Conservation (phyloP, 345 rosid species). For the Iberis pinnata region DNA sequence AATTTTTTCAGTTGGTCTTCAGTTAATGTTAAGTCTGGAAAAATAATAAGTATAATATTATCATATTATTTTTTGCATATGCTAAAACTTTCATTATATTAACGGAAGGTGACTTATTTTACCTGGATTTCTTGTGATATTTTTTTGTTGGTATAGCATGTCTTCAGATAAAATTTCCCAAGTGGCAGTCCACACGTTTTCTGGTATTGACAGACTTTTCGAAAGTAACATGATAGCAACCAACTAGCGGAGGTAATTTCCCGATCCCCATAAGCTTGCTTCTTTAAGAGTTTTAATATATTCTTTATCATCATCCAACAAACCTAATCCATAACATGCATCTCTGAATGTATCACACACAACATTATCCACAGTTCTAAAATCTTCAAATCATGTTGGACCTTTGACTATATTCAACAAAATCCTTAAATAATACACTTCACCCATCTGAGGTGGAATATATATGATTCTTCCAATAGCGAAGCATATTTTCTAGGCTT, state of each 20-base stretch:
- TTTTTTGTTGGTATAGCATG: background rate
- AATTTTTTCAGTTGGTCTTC: background rate
- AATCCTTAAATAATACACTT: background rate
- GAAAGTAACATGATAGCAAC: background rate
- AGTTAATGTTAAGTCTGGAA: background rate
- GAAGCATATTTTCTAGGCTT: background rate
- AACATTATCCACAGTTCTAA: background rate
- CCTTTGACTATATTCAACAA: background rate
- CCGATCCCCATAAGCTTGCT: background rate
- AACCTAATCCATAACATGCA: background rate
- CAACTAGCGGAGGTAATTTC: background rate
- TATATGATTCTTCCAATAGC: background rate
- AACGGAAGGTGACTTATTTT: too few species aligned
- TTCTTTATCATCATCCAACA: background rate
- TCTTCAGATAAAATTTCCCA: background rate
- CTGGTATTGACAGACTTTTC: background rate
- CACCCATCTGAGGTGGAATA: background rate
- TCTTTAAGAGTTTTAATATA: background rate
- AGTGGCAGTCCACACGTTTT: background rate
- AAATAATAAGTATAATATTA: too few species aligned
- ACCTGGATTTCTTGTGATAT: background rate
- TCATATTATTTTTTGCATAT: too few species aligned
- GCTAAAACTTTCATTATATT: too few species aligned
- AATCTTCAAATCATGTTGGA: background rate
- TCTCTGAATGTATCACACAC: background rate